These are phyloP conservation scores for Thielaviopsis populi DNA, from an alignment of 2,329 filamentous ascomycete species.

Conservation along the genomic window DNA sequence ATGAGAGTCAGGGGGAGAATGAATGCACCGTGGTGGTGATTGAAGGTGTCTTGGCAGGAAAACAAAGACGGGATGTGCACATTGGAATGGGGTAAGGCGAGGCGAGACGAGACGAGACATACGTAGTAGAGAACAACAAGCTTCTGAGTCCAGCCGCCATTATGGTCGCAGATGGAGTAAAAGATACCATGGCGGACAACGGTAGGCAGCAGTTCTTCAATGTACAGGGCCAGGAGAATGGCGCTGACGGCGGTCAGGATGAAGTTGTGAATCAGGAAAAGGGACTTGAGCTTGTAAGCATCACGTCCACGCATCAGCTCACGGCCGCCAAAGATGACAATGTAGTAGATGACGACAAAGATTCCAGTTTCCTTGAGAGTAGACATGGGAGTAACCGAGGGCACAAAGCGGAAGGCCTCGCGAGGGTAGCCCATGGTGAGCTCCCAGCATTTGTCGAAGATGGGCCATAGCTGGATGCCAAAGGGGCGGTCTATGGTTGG, in stretches of 20 bases:
- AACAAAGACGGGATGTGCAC: not conserved
- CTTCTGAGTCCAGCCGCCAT: slow-evolving; percentile 86
- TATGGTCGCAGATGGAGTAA: slow-evolving; percentile 64
- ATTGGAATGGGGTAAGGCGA: not conserved
- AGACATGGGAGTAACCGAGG: slow-evolving; percentile 74
- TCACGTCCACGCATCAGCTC: slow-evolving; percentile 80
- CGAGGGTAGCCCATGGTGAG: slow-evolving; percentile 64
- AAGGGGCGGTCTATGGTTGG: slow-evolving; percentile 87
- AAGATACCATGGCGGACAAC: slow-evolving; percentile 71
- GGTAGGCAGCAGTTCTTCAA: slow-evolving; percentile 81
- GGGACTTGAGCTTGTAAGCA: slow-evolving; percentile 67
- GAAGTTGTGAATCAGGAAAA: slow-evolving; percentile 96
- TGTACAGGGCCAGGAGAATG: slow-evolving; percentile 65
- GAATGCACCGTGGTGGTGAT: too few species aligned
- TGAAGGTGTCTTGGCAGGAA: not conserved
- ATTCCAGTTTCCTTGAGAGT: slow-evolving; percentile 70
- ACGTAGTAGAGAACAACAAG: slow-evolving; percentile 95
- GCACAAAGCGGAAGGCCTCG: slow-evolving; percentile 70
- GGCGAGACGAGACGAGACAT: slow-evolving; percentile 25
- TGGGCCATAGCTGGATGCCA: slow-evolving; percentile 80
- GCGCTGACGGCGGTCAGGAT: slow-evolving; percentile 77
- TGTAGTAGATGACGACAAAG: slow-evolving; percentile 78
- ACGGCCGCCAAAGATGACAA: slow-evolving; percentile 81
- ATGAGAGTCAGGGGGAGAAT: not conserved
- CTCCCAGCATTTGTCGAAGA: slow-evolving; percentile 80